Evolutionary conservation across 805 yeast species (phyloP).

Genomic region (Yarrowia sp.): DNA sequence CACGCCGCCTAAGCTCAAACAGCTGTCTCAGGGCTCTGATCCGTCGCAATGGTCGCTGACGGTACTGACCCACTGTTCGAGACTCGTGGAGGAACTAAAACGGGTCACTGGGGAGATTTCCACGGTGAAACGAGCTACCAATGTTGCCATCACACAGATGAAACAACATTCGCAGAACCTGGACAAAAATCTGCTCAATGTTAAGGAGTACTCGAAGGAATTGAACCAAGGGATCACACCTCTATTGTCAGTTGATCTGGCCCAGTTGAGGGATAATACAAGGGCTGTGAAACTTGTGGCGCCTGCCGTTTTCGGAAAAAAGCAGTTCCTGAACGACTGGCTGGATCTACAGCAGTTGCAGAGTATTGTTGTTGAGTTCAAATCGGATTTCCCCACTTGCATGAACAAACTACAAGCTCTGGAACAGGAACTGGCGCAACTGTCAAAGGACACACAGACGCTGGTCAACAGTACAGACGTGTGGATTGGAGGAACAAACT

Average conservation of each 20-base stretch:
- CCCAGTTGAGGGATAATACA: background rate
- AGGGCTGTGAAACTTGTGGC: conserved; percentile 2
- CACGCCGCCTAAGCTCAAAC: background rate
- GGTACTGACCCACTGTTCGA: background rate
- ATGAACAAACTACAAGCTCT: background rate
- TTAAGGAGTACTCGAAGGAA: conserved; percentile 17
- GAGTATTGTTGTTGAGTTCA: conserved; percentile 6
- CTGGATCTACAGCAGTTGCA: conserved; percentile 21
- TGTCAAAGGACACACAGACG: background rate
- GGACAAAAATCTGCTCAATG: conserved; percentile 16
- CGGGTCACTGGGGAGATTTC: background rate
- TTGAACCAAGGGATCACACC: background rate
- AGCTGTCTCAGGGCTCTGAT: background rate
- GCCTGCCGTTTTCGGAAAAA: conserved; percentile 7
- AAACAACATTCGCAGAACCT: conserved; percentile 12
- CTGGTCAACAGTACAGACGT: conserved; percentile 16
- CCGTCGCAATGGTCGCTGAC: conserved; percentile 23
- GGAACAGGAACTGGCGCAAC: conserved; percentile 1
- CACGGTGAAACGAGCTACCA: conserved; percentile 11
- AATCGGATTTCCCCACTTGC: background rate
- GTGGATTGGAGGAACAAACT: conserved; percentile 21
- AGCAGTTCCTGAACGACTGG: conserved; percentile 21
- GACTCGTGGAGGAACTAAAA: conserved; percentile 19
- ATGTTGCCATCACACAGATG: conserved; percentile 23
- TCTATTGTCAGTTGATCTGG: background rate